phyloP scores from a whole-genome alignment of 805 yeast genomes.

The Candida maesae region DNA sequence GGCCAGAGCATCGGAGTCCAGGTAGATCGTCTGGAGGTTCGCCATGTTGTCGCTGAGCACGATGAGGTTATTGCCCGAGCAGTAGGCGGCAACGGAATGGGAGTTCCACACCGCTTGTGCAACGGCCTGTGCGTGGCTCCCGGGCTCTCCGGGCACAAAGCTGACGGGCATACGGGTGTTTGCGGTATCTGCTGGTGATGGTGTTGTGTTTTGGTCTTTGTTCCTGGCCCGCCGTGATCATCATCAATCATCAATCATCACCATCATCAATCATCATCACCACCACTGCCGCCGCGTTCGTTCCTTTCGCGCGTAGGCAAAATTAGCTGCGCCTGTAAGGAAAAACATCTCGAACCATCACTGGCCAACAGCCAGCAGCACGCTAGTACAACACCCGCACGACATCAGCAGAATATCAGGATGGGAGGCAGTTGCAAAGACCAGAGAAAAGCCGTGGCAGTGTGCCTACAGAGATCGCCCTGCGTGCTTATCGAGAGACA shows the following conservation, averaged over 20 bases:
- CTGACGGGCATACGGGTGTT: constrained; percentile 48
- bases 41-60: constrained; percentile 48
- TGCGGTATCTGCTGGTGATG: not conserved
- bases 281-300: no score
- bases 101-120: constrained; percentile 63
- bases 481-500: constrained; percentile 89
- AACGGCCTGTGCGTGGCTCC: constrained; percentile 49
- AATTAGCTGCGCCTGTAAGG: no score
- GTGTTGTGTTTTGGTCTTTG: no score
- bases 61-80: constrained; percentile 85
- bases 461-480: constrained; percentile 93
- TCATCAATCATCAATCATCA: no score
- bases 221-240: no score
- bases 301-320: no score
- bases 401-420: constrained; percentile 1
- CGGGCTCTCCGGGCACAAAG: constrained; percentile 86
- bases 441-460: constrained; percentile 91
- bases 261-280: no score
- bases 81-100: constrained; percentile 59
- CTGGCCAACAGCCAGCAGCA: no score
- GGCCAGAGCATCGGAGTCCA: constrained; percentile 60
- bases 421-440: constrained; percentile 67
- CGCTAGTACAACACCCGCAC: no score
- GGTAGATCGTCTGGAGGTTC: constrained; percentile 72
- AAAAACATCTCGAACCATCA: no score